A percentile compares a stretch with the other conserved stretches of the same genome.
These are phyloP conservation scores for Yarrowia keelungensis DNA, from an alignment of 805 yeast genomes.

Conservation along the genomic window DNA sequence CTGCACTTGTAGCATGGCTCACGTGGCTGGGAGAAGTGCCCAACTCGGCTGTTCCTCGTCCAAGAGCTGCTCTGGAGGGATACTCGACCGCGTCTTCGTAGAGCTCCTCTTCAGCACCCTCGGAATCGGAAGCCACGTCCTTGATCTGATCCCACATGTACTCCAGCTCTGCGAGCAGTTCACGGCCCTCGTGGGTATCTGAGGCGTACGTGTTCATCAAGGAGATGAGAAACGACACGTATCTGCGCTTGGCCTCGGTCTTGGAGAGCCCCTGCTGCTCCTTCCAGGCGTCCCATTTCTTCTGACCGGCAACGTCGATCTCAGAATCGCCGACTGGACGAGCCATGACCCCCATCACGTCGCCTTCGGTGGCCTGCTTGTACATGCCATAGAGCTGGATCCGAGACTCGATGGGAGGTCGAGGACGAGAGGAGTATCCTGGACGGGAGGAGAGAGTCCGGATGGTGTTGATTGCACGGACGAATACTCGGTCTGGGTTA, in stretches of 20 bases:
- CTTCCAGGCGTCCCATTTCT: constrained; percentile 88
- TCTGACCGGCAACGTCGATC: constrained; percentile 70
- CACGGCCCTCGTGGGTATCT: constrained; percentile 70
- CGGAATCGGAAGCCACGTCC: constrained; percentile 39
- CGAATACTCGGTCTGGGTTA: constrained; percentile 72
- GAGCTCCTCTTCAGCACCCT: constrained; percentile 42
- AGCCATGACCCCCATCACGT: constrained; percentile 71
- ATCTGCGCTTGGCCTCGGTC: constrained; percentile 75
- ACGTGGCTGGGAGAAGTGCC: constrained; percentile 20
- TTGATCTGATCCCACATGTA: constrained; percentile 63
- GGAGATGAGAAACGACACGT: constrained; percentile 70
- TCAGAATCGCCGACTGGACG: constrained; percentile 66
- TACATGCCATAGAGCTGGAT: constrained; percentile 78
- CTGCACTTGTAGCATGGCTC: constrained; percentile 13
- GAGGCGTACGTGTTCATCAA: constrained; percentile 75
- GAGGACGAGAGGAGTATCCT: constrained; percentile 67
- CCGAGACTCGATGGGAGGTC: constrained; percentile 77
- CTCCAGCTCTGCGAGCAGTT: constrained; percentile 70
- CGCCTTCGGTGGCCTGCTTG: constrained; percentile 90
- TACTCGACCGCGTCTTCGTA: constrained; percentile 40
- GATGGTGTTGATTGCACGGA: constrained; percentile 80
- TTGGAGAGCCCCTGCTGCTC: constrained; percentile 69
- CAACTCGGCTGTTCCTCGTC: background rate
- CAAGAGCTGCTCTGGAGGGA: constrained; percentile 11
- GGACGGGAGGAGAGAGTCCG: constrained; percentile 71